Base-by-base conservation (phyloP, 2,329 filamentous ascomycete species). In the Graphium sp. region DNA sequence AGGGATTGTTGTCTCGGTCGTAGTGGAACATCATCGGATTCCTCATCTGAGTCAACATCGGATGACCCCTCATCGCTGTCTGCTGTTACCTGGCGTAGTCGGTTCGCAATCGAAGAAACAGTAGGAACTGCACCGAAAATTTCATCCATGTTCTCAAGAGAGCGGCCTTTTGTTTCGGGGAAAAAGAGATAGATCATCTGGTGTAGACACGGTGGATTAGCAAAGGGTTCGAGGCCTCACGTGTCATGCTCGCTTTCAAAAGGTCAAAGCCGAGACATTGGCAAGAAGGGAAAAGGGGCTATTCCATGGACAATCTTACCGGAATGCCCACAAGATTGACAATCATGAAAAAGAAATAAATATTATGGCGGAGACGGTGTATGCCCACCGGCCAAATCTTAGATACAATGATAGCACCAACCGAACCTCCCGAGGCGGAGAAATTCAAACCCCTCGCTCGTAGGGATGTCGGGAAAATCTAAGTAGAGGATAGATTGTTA, bases 281-380 rank as follows among this genome's bases (percentile, higher is more conserved):
- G 32, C 4, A 8, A 18, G 22, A 20, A 22, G 19, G 11, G 8
- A 22, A 12, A 13, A 7, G 6, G 3, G 5, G 14, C 13, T n/a
- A n/a, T n/a, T n/a, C n/a, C n/a, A n/a, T n/a, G n/a, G n/a, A n/a
- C 13, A 4, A 4, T 38, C 45, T 29, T 42, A 60, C 55, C 4
- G 58, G 53, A 12, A 62, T 52, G 31, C 55, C 64, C 9, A 48
- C 44, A 6, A 64, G 29, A 37, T 66, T 66, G 16, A 65, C 49
- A 6, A 48, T 48, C 55, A 66, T 66, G 39, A 71, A 70, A 34
- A 69, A 60, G 36, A 69, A 69, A 41, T 69, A 70, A 3, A 66
- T 58, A 13, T 52, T 54, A 9, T 58, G 58, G 4, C 63, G 62
- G 13, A 68, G 49, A 3, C 45, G 50, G 18, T 53, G 49, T 25